Evolutionary conservation across 208 protist genomes (phyloP), one percentile per base, ranked within the genome.

Genomic region (Balamuthia mandrillaris): DNA sequence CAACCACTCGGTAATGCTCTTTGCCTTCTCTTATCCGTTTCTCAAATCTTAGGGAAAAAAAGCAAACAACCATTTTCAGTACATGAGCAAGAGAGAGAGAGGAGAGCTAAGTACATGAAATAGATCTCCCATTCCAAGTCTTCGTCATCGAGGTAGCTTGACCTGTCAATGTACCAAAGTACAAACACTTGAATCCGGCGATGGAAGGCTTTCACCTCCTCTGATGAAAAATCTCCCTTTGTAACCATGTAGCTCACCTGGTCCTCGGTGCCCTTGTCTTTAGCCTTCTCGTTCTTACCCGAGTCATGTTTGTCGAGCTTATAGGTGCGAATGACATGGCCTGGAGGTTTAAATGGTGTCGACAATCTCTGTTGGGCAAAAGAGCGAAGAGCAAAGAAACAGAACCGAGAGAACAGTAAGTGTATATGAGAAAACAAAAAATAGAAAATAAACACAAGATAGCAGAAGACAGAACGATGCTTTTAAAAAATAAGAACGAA

Each of bases 41-140:
- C 65, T 74, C 65, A 74, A 74, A 74, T 9, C 65, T 74, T 21
- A 21, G 51, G n/a, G 51, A 58, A 27, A 2, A 1, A 9, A 18
- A 3, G 51, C 9, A 52, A 10, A 18, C 10, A 18, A 31, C 21
- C 29, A 31, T 2, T 14, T 41, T 27, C 14, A 37, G 60, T 29
- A n/a, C 1, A n/a, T 1, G 31, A 9, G 21, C 14, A 5, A 5
- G 2, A 47, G 42, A n/a, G 10, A 7, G 1, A 47, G 9, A 16
- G 12, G 21, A 35, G 60, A 16, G 27, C 10, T 24, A 74, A n/a
- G 65, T 16, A 74, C 65, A 74, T 47, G 65, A 74, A 74, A 2
- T 74, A 74, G 39, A 74, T 31, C 24, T 74, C 65, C 65, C 65
- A 74, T 18, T 74, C 65, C 9, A 74, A 24, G 42, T 74, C 65